Evolutionary conservation across 768 basidiomycete genomes (phyloP).

Genomic region (Mycena galericulata): DNA sequence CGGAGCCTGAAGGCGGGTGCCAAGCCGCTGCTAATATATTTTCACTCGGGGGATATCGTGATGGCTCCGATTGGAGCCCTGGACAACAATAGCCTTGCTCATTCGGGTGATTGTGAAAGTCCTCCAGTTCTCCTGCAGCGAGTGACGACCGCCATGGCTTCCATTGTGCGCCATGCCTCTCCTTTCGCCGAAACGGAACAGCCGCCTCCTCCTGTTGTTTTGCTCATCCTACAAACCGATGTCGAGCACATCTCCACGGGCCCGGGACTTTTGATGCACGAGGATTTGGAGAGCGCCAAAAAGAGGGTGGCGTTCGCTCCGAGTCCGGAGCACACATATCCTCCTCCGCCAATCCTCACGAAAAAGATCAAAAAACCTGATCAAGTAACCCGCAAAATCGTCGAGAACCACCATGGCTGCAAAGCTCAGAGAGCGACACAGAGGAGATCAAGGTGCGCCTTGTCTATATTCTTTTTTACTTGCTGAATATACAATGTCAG

Average conservation of each 20-base stretch:
- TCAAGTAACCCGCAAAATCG: background rate
- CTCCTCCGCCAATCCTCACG: constrained; percentile 12
- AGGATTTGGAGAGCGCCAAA: constrained; percentile 9
- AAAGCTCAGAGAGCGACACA: background rate
- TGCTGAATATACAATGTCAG: constrained; percentile 19
- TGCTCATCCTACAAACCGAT: constrained; percentile 18
- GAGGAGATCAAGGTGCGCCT: constrained; percentile 1
- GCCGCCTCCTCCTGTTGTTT: constrained; percentile 19
- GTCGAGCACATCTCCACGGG: constrained; percentile 5
- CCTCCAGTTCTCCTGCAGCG: constrained; percentile 1
- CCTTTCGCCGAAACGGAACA: constrained; percentile 19
- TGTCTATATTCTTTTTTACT: background rate
- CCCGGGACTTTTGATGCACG: constrained; percentile 22
- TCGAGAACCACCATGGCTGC: background rate
- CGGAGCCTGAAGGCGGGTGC: background rate
- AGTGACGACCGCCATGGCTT: constrained; percentile 19
- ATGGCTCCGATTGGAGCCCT: constrained; percentile 7
- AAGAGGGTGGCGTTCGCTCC: constrained; percentile 15
- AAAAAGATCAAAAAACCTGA: background rate
- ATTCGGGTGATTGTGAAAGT: background rate
- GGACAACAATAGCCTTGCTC: background rate
- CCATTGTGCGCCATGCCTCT: background rate
- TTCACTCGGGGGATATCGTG: constrained; percentile 7
- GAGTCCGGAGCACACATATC: background rate
- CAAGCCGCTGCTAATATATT: background rate